These are phyloP conservation scores for Hymenoscyphus scutula DNA, from an alignment of 2,329 filamentous ascomycete genomes.

Conservation along the genomic window DNA sequence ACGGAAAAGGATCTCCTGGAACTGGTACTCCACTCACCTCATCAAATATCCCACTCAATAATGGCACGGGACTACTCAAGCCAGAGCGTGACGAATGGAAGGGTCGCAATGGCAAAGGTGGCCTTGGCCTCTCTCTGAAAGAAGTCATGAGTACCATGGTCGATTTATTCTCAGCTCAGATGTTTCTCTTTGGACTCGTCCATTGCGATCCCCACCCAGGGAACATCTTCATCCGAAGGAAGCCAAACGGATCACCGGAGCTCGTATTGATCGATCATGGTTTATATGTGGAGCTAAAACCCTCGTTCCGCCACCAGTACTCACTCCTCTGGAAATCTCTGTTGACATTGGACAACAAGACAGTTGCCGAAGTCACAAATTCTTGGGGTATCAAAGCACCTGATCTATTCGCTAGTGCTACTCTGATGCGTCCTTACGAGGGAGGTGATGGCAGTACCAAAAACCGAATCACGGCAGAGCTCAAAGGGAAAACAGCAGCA, in stretches of 20 bases:
- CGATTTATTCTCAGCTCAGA: conserved; percentile 94
- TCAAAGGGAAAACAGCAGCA: conserved; percentile 52
- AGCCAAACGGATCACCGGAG: conserved; percentile 78
- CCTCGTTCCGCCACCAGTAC: conserved; percentile 82
- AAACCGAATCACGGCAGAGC: conserved; percentile 53
- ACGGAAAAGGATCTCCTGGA: conserved; percentile 74
- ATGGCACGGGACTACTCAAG: conserved; percentile 64
- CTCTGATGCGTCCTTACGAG: conserved; percentile 84
- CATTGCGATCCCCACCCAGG: conserved; percentile 97
- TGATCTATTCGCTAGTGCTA: conserved; percentile 89
- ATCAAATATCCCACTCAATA: conserved; percentile 41
- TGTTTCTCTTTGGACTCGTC: conserved; percentile 94
- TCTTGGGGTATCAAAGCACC: conserved; percentile 86
- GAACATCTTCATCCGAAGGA: conserved; percentile 91
- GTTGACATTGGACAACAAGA: conserved; percentile 87
- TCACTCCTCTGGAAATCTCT: conserved; percentile 89
- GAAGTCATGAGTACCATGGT: conserved; percentile 97
- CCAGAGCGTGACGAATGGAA: conserved; percentile 78
- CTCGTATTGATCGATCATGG: conserved; percentile 96
- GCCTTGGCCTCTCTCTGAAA: conserved; percentile 76
- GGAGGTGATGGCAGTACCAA: conserved; percentile 74
- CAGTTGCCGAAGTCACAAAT: conserved; percentile 67
- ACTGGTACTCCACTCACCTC: conserved; percentile 57
- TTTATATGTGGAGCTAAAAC: conserved; percentile 87
- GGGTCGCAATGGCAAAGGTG: conserved; percentile 69